Evolutionary conservation across 495 filamentous ascomycete species (phyloP).

Genomic region (Aspergillus biplanus): DNA sequence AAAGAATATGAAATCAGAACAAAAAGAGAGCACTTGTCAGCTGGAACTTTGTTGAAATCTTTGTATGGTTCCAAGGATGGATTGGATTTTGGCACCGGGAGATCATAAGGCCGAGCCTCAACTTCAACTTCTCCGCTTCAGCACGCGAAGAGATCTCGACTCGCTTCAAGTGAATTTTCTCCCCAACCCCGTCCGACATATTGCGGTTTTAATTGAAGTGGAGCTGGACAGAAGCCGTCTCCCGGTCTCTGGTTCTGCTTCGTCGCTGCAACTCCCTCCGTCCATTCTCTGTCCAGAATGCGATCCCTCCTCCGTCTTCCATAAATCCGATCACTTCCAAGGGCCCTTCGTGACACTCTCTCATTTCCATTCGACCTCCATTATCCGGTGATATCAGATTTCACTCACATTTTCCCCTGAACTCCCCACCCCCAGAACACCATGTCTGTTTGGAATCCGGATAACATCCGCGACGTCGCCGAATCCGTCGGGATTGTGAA

Average conservation of each 20-base stretch:
- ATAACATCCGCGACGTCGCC: conserved; percentile 92
- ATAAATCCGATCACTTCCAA: not conserved
- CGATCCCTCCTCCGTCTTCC: not conserved
- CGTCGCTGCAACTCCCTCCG: not conserved
- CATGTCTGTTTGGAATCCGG: conserved; percentile 86
- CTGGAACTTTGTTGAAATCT: too few relatives aligned
- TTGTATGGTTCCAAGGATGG: too few relatives aligned
- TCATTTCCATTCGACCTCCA: not conserved
- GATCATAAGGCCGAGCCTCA: conserved; percentile 21
- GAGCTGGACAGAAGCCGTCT: not conserved
- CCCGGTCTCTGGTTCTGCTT: not conserved
- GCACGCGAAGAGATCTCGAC: not conserved
- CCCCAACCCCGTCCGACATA: too few relatives aligned
- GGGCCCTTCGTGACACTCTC: not conserved
- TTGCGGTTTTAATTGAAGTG: not conserved
- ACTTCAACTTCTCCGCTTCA: conserved; percentile 12
- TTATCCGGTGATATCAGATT: not conserved
- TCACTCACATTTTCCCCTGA: not conserved
- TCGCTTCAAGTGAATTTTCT: not conserved
- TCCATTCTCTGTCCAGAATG: not conserved
- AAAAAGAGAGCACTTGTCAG: too few relatives aligned
- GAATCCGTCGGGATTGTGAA: conserved; percentile 88
- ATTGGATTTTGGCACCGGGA: conserved; percentile 4
- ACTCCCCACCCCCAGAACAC: not conserved
- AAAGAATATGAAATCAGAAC: not conserved